Percentiles rank a stretch among this genome's conserved stretches.
phyloP scores from a whole-genome alignment of 192 early-diverging fungal genomes.

The Rhizophagus sp. region DNA sequence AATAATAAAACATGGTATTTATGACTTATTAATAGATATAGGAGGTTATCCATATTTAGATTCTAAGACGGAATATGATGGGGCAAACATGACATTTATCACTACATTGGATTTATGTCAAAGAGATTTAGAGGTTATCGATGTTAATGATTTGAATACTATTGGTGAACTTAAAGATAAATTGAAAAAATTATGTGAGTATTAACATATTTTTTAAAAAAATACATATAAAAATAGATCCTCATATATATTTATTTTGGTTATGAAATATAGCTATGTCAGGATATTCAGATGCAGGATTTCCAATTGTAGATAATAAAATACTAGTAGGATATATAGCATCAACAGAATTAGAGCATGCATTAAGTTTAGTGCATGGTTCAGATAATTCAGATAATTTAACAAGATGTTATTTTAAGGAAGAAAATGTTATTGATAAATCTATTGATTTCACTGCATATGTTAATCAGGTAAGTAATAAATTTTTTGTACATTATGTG shows the following conservation, averaged over 20 bases:
- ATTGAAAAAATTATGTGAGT: constrained; percentile 47
- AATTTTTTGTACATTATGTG: background rate
- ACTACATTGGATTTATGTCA: constrained; percentile 67
- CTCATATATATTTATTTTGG: background rate
- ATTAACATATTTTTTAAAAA: background rate
- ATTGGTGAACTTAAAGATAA: constrained; percentile 50
- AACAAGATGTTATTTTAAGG: constrained; percentile 52
- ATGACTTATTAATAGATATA: constrained; percentile 71
- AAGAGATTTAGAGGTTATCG: constrained; percentile 63
- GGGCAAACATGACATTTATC: constrained; percentile 53
- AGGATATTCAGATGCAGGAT: constrained; percentile 61
- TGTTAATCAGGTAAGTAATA: constrained; percentile 47
- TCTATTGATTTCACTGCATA: constrained; percentile 51
- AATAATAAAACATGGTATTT: constrained; percentile 67
- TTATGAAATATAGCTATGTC: constrained; percentile 33
- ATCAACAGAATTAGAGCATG: constrained; percentile 59
- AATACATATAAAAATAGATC: background rate
- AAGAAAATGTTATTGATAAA: constrained; percentile 8
- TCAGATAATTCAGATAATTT: constrained; percentile 40
- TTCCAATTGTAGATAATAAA: constrained; percentile 71
- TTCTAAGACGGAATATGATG: constrained; percentile 71
- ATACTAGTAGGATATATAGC: constrained; percentile 74
- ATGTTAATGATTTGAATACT: constrained; percentile 61
- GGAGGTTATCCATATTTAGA: constrained; percentile 78
- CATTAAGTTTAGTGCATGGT: constrained; percentile 42